Evolutionary conservation across 305 asterid genomes (phyloP).

Genomic region (Coffea humblotiana): DNA sequence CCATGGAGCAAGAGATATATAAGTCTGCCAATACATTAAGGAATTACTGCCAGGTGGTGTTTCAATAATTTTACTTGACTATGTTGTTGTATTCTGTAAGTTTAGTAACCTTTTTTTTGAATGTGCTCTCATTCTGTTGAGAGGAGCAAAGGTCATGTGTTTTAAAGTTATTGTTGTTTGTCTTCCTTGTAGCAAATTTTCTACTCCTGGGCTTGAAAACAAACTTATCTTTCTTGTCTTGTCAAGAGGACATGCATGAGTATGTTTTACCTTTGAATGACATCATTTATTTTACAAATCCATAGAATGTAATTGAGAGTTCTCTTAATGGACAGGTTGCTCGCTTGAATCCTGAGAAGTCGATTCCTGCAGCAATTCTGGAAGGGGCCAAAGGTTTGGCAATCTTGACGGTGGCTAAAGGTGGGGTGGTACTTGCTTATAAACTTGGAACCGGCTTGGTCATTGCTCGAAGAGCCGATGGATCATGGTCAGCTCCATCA

Average conservation of each 20-base stretch:
- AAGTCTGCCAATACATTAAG: constrained; percentile 75
- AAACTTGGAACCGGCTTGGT: constrained; percentile 96
- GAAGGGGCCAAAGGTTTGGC: constrained; percentile 96
- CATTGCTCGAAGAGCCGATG: constrained; percentile 84
- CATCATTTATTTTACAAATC: neutral
- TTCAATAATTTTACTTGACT: constrained; percentile 3
- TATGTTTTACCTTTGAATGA: neutral
- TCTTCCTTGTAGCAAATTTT: neutral
- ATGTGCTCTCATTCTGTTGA: neutral
- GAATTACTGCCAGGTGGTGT: constrained; percentile 68
- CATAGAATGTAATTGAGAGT: neutral
- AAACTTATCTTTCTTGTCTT: neutral
- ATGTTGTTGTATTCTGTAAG: neutral
- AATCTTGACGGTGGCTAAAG: constrained; percentile 89
- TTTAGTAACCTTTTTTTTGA: neutral
- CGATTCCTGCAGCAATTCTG: constrained; percentile 82
- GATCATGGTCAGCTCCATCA: constrained; percentile 99
- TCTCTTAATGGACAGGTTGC: constrained; percentile 58
- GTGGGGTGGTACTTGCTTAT: constrained; percentile 76
- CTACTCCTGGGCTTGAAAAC: neutral
- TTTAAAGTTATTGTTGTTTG: neutral
- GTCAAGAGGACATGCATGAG: too few relatives aligned
- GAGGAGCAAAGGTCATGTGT: neutral
- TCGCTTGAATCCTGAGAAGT: constrained; percentile 89
- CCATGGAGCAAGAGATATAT: constrained; percentile 96